Evolutionary conservation across 805 yeast species (phyloP).

Genomic region (Scheffersomyces coipomensis): DNA sequence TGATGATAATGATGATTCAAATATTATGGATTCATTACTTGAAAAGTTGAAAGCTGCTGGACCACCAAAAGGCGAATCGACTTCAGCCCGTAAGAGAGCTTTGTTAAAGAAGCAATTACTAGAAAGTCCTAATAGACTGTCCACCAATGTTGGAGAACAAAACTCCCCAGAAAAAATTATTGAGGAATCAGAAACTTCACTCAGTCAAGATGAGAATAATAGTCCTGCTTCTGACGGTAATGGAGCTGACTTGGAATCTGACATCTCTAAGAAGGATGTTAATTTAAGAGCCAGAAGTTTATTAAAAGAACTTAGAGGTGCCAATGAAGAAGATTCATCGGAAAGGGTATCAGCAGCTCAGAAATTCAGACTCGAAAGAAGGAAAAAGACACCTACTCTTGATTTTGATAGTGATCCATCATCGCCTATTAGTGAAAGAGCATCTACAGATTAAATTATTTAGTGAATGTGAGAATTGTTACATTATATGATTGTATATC

Average conservation of each 20-base stretch:
- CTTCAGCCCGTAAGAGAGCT: constrained; percentile 79
- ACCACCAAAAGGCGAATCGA: constrained; percentile 70
- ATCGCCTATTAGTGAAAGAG: no score
- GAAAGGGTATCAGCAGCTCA: constrained; percentile 39
- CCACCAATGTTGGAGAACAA: background rate
- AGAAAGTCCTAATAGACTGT: constrained; percentile 23
- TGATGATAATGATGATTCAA: constrained; percentile 39
- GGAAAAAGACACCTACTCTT: constrained; percentile 16
- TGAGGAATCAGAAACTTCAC: constrained; percentile 1
- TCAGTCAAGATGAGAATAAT: constrained; percentile 5
- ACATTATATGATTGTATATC: no score
- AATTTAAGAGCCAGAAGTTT: constrained; percentile 63
- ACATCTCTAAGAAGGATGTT: constrained; percentile 34
- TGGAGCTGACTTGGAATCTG: constrained; percentile 11
- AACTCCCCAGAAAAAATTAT: background rate
- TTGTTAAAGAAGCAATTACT: constrained; percentile 63
- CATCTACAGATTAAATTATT: no score
- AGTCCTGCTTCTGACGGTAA: constrained; percentile 5
- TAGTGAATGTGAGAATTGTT: no score
- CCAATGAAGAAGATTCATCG: constrained; percentile 12
- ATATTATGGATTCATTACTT: constrained; percentile 81
- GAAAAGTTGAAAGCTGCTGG: constrained; percentile 88
- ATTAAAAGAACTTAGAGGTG: constrained; percentile 56
- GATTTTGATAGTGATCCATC: background rate
- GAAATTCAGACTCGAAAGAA: constrained; percentile 40